Percentiles rank a stretch among this genome's conserved stretches.
Conservation (phyloP, 345 rosid genomes). For the Pistacia atlantica region DNA sequence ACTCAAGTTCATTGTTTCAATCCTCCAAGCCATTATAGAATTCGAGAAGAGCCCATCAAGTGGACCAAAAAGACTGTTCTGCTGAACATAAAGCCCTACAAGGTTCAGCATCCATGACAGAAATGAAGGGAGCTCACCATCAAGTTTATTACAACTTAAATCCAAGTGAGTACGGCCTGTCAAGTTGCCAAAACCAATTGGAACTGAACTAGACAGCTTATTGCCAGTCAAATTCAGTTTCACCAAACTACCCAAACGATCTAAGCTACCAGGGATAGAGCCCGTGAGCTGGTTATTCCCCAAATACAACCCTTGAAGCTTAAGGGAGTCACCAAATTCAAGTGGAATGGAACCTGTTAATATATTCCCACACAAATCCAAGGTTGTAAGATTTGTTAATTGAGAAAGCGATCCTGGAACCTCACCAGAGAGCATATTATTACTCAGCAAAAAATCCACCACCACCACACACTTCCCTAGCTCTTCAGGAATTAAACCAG, state of each 20-base stretch:
- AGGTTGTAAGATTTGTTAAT: constrained; percentile 61
- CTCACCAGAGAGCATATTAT: constrained; percentile 71
- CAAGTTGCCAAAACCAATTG: constrained; percentile 68
- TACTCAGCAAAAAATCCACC: constrained; percentile 62
- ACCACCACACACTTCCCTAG: constrained; percentile 71
- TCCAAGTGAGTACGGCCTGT: constrained; percentile 77
- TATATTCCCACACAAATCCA: constrained; percentile 75
- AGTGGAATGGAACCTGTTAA: constrained; percentile 67
- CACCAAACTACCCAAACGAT: constrained; percentile 61
- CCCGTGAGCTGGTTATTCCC: constrained; percentile 75
- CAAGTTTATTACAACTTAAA: constrained; percentile 66
- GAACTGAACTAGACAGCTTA: constrained; percentile 55
- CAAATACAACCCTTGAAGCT: constrained; percentile 81
- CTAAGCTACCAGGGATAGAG: constrained; percentile 65
- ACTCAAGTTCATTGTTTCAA: too few species aligned
- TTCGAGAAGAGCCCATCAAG: constrained; percentile 42
- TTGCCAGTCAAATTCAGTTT: constrained; percentile 78
- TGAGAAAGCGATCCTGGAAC: constrained; percentile 74
- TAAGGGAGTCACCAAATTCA: constrained; percentile 53
- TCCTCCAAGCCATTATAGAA: too few species aligned
- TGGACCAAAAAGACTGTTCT: constrained; percentile 60
- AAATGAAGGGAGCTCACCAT: constrained; percentile 61
- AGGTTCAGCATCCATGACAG: constrained; percentile 63
- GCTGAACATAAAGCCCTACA: constrained; percentile 73
- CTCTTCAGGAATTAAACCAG: constrained; percentile 73